Percentiles rank a stretch among this genome's conserved stretches.
Evolutionary conservation across 2,329 filamentous ascomycete genomes (phyloP).

Genomic region (Plenodomus biglobosus): DNA sequence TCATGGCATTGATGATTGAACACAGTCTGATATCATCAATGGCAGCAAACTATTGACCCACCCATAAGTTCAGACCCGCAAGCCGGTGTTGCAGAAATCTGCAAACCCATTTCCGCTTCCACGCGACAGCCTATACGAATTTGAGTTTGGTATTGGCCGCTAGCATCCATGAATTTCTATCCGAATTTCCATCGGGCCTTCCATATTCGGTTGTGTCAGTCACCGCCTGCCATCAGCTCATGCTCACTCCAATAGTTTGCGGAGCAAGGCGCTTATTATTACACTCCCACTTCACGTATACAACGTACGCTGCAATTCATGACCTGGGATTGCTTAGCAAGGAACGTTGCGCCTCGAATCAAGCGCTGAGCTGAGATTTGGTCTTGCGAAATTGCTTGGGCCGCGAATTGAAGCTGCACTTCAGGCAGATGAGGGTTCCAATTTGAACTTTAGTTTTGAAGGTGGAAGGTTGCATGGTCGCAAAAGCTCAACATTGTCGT

Average conservation of each 20-base stretch:
- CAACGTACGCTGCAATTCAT: no score
- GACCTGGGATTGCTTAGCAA: background rate
- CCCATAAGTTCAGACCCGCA: constrained; percentile 10
- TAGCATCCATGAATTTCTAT: constrained; percentile 15
- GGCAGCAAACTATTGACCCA: constrained; percentile 3
- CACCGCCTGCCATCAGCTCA: constrained; percentile 10
- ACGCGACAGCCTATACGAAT: constrained; percentile 36
- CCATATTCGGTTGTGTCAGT: constrained; percentile 16
- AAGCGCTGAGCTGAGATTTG: background rate
- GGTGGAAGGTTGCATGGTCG: constrained; percentile 5
- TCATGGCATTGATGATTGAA: background rate
- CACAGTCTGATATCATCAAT: constrained; percentile 1
- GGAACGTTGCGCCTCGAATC: background rate
- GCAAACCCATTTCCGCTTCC: constrained; percentile 34
- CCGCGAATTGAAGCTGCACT: no score
- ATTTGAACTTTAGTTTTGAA: no score
- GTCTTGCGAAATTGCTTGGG: background rate
- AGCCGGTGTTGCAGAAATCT: constrained; percentile 29
- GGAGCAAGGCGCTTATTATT: constrained; percentile 1
- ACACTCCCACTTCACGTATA: constrained; percentile 1
- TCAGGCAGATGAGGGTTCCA: no score
- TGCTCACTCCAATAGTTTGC: background rate
- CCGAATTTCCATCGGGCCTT: constrained; percentile 25
- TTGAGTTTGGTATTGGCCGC: constrained; percentile 13
- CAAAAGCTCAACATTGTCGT: constrained; percentile 16